Conservation (phyloP, 2,329 filamentous ascomycete species). For the Dothiorella sarmentorum region DNA sequence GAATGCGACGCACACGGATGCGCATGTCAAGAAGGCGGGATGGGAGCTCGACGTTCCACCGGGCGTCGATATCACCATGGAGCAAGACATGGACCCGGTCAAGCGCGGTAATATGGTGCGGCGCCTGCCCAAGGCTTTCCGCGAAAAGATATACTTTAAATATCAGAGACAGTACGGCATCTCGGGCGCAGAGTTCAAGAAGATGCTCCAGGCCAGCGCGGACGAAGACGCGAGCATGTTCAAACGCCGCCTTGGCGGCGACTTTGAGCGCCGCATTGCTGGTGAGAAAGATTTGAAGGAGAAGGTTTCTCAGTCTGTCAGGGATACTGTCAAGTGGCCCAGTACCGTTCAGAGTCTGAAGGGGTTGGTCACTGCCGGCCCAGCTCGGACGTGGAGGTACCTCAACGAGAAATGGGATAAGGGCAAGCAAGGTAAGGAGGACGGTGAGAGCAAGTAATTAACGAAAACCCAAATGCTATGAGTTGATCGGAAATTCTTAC, state of each 20-base stretch:
- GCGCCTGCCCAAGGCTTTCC: slow-evolving; percentile 80
- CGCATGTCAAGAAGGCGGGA: slow-evolving; percentile 53
- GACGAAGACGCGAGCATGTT: slow-evolving; percentile 65
- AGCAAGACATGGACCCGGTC: slow-evolving; percentile 88
- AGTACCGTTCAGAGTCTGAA: slow-evolving; percentile 86
- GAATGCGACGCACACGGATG: slow-evolving; percentile 75
- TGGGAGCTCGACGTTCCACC: slow-evolving; percentile 58
- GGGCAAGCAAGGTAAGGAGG: slow-evolving; percentile 23
- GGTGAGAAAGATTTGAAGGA: slow-evolving; percentile 66
- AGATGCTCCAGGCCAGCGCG: slow-evolving; percentile 73
- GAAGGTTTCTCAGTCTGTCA: slow-evolving; percentile 73
- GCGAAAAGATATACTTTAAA: slow-evolving; percentile 86
- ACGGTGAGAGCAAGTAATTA: slow-evolving; percentile 6
- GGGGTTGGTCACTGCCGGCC: slow-evolving; percentile 73
- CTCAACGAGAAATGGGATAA: slow-evolving; percentile 68
- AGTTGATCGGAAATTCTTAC: background rate
- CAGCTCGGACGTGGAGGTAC: slow-evolving; percentile 68
- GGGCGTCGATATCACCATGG: slow-evolving; percentile 61
- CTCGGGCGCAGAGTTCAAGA: slow-evolving; percentile 75
- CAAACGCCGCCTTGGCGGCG: slow-evolving; percentile 71
- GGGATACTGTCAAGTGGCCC: slow-evolving; percentile 87
- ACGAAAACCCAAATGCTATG: background rate
- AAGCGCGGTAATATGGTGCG: slow-evolving; percentile 96
- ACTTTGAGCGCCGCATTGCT: slow-evolving; percentile 83
- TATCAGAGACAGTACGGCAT: slow-evolving; percentile 91